These are phyloP conservation scores for Fusarium sublunatum DNA, from an alignment of 2,329 filamentous ascomycete genomes.

Conservation along the genomic window DNA sequence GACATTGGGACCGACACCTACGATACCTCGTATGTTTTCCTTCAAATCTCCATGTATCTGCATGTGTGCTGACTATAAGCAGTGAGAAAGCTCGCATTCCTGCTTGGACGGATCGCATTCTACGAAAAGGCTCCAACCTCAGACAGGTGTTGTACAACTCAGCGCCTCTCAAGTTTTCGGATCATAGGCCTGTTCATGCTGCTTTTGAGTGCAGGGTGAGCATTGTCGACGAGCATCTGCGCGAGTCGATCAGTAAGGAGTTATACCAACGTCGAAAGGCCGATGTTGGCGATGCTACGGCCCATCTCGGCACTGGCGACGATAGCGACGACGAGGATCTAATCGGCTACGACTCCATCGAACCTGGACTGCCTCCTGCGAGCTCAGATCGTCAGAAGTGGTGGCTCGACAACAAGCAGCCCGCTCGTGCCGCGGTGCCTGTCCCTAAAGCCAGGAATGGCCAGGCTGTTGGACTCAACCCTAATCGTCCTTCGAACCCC, in stretches of 20 bases:
- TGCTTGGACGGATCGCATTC: conserved; percentile 94
- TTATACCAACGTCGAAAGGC: conserved; percentile 77
- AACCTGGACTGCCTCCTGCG: conserved; percentile 77
- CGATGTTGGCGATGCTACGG: conserved; percentile 72
- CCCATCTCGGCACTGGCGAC: conserved; percentile 62
- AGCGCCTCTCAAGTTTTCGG: conserved; percentile 87
- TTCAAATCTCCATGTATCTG: background rate
- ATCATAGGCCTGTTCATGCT: conserved; percentile 95
- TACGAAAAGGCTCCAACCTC: conserved; percentile 86
- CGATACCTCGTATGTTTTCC: conserved; percentile 79
- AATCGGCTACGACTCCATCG: conserved; percentile 83
- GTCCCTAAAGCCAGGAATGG: conserved; percentile 67
- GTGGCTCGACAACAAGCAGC: conserved; percentile 77
- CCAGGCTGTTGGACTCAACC: conserved; percentile 74
- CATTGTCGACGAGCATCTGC: conserved; percentile 79
- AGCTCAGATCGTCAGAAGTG: conserved; percentile 76
- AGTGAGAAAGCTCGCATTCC: conserved; percentile 94
- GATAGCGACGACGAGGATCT: conserved; percentile 82
- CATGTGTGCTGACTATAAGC: conserved; percentile 28
- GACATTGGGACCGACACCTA: conserved; percentile 89
- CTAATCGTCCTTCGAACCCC: conserved; percentile 81
- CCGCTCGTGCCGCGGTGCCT: conserved; percentile 77
- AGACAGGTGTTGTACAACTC: conserved; percentile 85
- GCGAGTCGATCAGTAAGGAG: conserved; percentile 76
- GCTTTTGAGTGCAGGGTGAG: conserved; percentile 86